Conservation (phyloP, 2,329 filamentous ascomycete species). For the Neoscytalidium dimidiatum region DNA sequence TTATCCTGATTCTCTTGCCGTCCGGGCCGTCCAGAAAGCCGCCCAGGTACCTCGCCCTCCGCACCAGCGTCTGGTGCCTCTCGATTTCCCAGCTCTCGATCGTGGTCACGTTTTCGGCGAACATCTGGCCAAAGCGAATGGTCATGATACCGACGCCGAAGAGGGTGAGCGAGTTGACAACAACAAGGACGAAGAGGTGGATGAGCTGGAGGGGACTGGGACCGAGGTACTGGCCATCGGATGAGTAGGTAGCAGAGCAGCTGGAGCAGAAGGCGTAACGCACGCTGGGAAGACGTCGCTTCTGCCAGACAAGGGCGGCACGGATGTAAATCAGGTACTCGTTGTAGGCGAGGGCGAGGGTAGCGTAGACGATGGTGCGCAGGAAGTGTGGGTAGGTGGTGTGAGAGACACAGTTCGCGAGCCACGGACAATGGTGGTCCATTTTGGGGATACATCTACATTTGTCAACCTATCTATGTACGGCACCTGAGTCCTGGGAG, state of each 20-base stretch:
- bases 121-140: slow-evolving; percentile 49
- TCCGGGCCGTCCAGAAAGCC: slow-evolving; percentile 60
- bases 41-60: slow-evolving; percentile 52
- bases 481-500: not conserved
- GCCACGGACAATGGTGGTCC: slow-evolving; percentile 90
- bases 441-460: slow-evolving; percentile 72
- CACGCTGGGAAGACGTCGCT: slow-evolving; percentile 67
- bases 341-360: slow-evolving; percentile 63
- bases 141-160: slow-evolving; percentile 68
- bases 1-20: slow-evolving; percentile 56
- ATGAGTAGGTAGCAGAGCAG: slow-evolving; percentile 7
- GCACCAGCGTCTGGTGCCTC: slow-evolving; percentile 47
- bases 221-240: slow-evolving; percentile 62
- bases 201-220: slow-evolving; percentile 60
- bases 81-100: slow-evolving; percentile 75
- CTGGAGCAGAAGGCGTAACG: slow-evolving; percentile 28
- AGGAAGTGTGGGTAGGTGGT: slow-evolving; percentile 81
- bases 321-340: slow-evolving; percentile 63
- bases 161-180: slow-evolving; percentile 61
- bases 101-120: slow-evolving; percentile 59
- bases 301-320: slow-evolving; percentile 61
- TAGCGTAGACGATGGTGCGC: slow-evolving; percentile 73
- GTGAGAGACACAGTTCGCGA: slow-evolving; percentile 78
- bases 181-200: slow-evolving; percentile 61
- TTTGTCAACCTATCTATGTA: not conserved